phyloP scores from a whole-genome alignment of 352 stramenopile genomes.

The Phytophthora pseudosyringae region DNA sequence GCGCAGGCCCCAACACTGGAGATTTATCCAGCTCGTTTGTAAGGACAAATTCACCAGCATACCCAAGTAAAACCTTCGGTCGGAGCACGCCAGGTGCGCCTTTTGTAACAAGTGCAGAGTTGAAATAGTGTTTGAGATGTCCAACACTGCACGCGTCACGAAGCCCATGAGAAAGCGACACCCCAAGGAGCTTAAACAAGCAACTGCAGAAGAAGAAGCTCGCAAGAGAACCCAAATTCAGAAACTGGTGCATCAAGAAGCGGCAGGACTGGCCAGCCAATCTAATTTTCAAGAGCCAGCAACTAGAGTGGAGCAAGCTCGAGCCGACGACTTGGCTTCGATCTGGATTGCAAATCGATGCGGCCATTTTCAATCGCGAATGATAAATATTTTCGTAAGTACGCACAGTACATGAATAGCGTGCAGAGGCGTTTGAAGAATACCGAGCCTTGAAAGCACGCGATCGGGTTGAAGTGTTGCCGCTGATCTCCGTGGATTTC shows the following conservation, averaged over 20 bases:
- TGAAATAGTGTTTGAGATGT: not conserved
- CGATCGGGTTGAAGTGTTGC: constrained; percentile 4
- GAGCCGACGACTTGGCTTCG: not conserved
- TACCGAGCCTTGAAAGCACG: not conserved
- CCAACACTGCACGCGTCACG: not conserved
- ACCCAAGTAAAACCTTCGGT: not conserved
- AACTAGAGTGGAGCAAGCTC: not conserved
- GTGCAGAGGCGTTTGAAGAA: not conserved
- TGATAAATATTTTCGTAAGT: constrained; percentile 12
- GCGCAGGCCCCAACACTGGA: not conserved
- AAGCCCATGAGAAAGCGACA: not conserved
- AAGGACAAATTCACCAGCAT: not conserved
- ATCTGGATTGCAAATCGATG: constrained; percentile 1
- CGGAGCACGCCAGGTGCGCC: not conserved
- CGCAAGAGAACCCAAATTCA: not conserved
- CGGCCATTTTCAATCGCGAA: not conserved
- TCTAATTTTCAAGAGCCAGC: too few relatives aligned
- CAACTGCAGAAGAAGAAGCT: not conserved
- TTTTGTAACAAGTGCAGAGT: not conserved
- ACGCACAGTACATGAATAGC: not conserved
- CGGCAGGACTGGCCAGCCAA: too few relatives aligned
- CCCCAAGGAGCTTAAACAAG: not conserved
- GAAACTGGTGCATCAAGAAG: not conserved
- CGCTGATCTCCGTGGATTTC: not conserved
- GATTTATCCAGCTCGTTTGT: not conserved